Conservation (phyloP, 73 alveolate species). For the Urostyla sp. region DNA sequence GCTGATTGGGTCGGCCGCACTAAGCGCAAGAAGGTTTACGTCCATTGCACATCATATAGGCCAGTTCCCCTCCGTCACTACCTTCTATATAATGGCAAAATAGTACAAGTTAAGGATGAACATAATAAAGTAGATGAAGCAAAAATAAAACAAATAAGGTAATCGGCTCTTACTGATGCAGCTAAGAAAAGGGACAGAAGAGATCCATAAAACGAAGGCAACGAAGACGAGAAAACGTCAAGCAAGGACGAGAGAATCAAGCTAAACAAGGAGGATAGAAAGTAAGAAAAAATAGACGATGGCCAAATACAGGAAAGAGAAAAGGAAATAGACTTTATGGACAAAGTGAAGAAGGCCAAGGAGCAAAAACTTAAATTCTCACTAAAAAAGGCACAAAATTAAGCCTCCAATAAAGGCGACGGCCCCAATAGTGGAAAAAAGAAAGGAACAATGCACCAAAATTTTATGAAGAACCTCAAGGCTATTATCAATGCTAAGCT, state of each 20-base stretch:
- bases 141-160: too few relatives aligned
- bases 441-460: conserved; percentile 32
- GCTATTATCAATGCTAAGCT: conserved; percentile 75
- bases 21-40: conserved; percentile 87
- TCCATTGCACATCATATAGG: conserved; percentile 89
- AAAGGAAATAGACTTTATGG: conserved; percentile 53
- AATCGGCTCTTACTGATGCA: conserved; percentile 43
- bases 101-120: conserved; percentile 77
- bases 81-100: conserved; percentile 79
- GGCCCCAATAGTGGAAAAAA: conserved; percentile 7
- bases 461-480: conserved; percentile 67
- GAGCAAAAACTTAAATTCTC: conserved; percentile 47
- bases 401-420: conserved; percentile 56
- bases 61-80: conserved; percentile 97
- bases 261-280: conserved; percentile 72
- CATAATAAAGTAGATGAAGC: neutral
- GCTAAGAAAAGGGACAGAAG: conserved; percentile 4
- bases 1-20: conserved; percentile 99
- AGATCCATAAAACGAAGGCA: conserved; percentile 36
- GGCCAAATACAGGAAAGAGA: conserved; percentile 58
- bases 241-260: conserved; percentile 62
- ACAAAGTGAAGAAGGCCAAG: conserved; percentile 40
- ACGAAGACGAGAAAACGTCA: conserved; percentile 52
- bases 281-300: conserved; percentile 69
- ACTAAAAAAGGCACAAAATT: conserved; percentile 38